Conservation (phyloP, 1,284 basidiomycete species). For the Cutaneotrichosporon sp. region DNA sequence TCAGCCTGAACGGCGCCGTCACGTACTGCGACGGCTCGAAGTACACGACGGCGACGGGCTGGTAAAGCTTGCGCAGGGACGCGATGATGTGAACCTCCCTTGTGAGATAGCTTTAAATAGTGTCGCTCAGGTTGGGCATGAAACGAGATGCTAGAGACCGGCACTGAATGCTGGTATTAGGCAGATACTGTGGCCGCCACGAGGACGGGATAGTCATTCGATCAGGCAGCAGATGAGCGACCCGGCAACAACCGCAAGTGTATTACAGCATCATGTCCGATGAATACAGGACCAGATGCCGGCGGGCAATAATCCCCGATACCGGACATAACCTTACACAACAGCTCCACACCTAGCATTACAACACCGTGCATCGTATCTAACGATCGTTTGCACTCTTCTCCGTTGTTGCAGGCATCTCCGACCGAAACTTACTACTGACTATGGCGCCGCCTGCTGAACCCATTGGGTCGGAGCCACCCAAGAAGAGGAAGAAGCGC, state of each 20-base stretch:
- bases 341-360: neutral
- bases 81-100: neutral
- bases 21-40: constrained; percentile 4
- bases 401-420: neutral
- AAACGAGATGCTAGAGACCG: too few species aligned
- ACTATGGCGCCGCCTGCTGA: neutral
- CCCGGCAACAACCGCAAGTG: neutral
- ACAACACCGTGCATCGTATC: neutral
- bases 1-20: constrained; percentile 6
- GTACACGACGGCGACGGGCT: neutral
- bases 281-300: neutral
- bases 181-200: too few species aligned
- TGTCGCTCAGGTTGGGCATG: too few species aligned
- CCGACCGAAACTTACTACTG: neutral
- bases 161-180: too few species aligned
- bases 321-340: neutral
- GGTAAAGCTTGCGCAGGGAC: neutral
- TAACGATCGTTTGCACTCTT: neutral
- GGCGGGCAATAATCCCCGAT: neutral
- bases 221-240: neutral
- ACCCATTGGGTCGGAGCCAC: too few species aligned
- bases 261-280: neutral
- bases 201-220: too few species aligned
- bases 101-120: neutral
- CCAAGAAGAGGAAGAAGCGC: constrained; percentile 7